Evolutionary conservation across 2,329 filamentous ascomycete genomes (phyloP).

Genomic region (Claviceps sp.): DNA sequence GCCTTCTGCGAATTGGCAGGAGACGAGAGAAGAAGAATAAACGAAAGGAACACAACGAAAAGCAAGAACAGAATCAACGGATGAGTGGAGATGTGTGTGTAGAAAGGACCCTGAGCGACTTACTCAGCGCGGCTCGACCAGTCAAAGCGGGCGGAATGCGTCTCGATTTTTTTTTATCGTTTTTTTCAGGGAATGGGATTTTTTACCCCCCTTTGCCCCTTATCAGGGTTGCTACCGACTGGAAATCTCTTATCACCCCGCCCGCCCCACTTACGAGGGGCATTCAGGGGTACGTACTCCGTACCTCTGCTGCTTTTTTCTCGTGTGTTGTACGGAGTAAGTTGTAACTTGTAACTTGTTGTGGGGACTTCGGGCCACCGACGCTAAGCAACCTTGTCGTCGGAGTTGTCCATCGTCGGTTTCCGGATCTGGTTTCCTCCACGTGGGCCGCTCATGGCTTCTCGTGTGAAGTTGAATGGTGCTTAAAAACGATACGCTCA

Average conservation of each 20-base stretch:
- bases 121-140: not conserved
- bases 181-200: not conserved
- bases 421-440: not conserved
- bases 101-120: not conserved
- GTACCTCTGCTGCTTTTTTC: not conserved
- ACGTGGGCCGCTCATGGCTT: too few species aligned
- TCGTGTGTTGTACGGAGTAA: too few species aligned
- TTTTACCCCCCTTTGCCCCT: not conserved
- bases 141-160: too few species aligned
- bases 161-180: not conserved
- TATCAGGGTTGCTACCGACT: constrained; percentile 1
- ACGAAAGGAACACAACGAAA: not conserved
- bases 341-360: too few species aligned
- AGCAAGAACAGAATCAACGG: not conserved
- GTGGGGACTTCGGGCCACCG: not conserved
- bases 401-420: not conserved
- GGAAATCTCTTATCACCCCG: constrained; percentile 2
- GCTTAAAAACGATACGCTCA: too few species aligned
- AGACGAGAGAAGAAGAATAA: not conserved
- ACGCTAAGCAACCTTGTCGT: not conserved
- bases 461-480: too few species aligned
- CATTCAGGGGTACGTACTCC: not conserved
- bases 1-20: not conserved
- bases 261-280: not conserved
- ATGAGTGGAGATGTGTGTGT: not conserved